A percentile compares a stretch with the other conserved stretches of the same genome.
Conservation (phyloP, 768 basidiomycete species). For the Tricholoma sp. region DNA sequence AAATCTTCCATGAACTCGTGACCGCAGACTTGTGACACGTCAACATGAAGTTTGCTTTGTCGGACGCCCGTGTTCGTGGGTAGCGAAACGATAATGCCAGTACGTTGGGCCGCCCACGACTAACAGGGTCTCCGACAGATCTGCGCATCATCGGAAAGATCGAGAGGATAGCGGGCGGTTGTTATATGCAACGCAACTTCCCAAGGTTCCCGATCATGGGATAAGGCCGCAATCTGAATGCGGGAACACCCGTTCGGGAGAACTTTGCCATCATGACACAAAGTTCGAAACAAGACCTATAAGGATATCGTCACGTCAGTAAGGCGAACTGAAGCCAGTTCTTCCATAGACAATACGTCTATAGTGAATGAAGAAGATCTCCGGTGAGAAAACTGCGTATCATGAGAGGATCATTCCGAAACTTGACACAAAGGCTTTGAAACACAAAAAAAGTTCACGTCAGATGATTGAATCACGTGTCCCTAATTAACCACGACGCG, state of each 20-base stretch:
- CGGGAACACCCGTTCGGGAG: not conserved
- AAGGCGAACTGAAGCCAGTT: no score
- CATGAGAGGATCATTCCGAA: no score
- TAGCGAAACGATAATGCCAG: not conserved
- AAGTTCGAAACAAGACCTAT: not conserved
- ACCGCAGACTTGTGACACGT: not conserved
- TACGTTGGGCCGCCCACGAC: not conserved
- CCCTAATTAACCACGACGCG: no score
- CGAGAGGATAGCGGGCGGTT: not conserved
- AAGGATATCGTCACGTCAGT: not conserved
- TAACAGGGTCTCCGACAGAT: not conserved
- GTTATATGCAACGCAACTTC: not conserved
- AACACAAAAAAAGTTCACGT: no score
- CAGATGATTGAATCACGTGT: no score
- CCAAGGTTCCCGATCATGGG: not conserved
- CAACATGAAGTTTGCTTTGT: not conserved
- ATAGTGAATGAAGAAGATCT: not conserved
- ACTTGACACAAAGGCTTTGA: no score
- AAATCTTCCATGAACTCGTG: not conserved
- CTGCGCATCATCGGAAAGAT: not conserved
- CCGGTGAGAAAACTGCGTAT: not conserved
- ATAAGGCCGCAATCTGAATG: not conserved
- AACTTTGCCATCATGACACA: not conserved
- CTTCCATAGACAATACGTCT: no score
- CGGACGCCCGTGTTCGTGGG: not conserved